Percentiles rank a stretch among this genome's conserved stretches.
These are phyloP conservation scores for Russula brevipes DNA, from an alignment of 768 basidiomycete species.

Conservation along the genomic window DNA sequence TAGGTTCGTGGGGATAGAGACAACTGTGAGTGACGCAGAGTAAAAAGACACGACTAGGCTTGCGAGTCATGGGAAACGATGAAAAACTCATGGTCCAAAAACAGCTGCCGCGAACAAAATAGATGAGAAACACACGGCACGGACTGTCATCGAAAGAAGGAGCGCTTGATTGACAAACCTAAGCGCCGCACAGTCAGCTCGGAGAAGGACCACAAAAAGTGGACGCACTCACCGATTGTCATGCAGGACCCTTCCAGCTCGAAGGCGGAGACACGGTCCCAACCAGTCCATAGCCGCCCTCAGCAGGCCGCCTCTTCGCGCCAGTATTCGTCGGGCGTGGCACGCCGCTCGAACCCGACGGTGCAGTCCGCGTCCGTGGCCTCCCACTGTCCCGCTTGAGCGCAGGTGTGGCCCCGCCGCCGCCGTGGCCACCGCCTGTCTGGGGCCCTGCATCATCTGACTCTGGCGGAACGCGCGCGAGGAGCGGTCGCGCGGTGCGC, in stretches of 20 bases:
- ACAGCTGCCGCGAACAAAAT: no score
- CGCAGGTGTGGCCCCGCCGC: slow-evolving; percentile 18
- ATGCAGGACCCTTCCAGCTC: slow-evolving; percentile 31
- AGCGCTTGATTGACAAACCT: no score
- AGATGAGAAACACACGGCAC: no score
- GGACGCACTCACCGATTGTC: neutral
- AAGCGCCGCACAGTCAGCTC: neutral
- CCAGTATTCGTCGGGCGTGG: neutral
- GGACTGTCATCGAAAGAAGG: no score
- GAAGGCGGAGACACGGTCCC: slow-evolving; percentile 31
- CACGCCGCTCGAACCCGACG: slow-evolving; percentile 23
- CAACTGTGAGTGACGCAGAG: no score
- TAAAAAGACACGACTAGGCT: no score
- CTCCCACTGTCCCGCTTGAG: slow-evolving; percentile 23
- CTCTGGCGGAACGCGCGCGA: slow-evolving; percentile 24
- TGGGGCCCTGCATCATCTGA: slow-evolving; percentile 2
- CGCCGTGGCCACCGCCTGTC: neutral
- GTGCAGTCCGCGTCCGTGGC: slow-evolving; percentile 32
- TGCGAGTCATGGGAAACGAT: no score
- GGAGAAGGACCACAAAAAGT: no score
- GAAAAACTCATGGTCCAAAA: no score
- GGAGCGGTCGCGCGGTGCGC: slow-evolving; percentile 29
- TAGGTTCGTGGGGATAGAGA: no score
- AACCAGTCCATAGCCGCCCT: slow-evolving; percentile 20
- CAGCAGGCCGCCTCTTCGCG: slow-evolving; percentile 4